Evolutionary conservation across 140 eudicot genomes (phyloP), one percentile per base, ranked within the genome.

Genomic region (Erigeron philadelphicus): DNA sequence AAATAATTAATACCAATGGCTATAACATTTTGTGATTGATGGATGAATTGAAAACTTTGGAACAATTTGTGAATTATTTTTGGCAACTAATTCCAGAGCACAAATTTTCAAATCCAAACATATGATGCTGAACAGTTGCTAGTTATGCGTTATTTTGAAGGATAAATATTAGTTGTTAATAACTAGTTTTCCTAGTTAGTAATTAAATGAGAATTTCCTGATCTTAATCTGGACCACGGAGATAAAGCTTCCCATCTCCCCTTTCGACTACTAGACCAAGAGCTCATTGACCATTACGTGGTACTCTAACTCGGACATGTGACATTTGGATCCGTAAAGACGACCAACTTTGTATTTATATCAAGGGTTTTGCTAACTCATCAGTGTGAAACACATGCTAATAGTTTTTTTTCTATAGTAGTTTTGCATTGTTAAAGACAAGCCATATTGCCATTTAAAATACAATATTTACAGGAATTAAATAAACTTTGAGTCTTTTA

Each of bases 1-100:
- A 71, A 42, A 64, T 65, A 77, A 56, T 77, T 71, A 71, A 71
- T 77, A 77, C 77, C 43, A 77, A 25, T 77, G 68, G 56, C 70
- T 64, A 43, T 21, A n/a, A 58, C 25, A 21, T 21, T 19, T 15
- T 58, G 63, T 71, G 68, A 64, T 55, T 70, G 73, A 77, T 77
- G 55, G 72, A 77, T 67, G 44, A 45, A 56, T 31, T 47, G n/a
- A 13, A 48, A 54, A 45, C 62, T 63, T 54, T 53, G 52, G 50
- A 69, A 68, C 75, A 61, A 41, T 60, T 41, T 25, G 16, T 52
- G 21, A 50, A 69, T 49, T 52, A 21, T 41, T 9, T 43, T 42
- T 49, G 7, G 50, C 52, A 16, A 16, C 25, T 61, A 11, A 49
- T 19, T 57, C 38, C 73, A 68, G 63, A 54, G 21, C 52, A 38